A percentile compares a stretch with the other conserved stretches of the same genome.
These are phyloP conservation scores for Opeltia flavorubescens DNA, from an alignment of 495 filamentous ascomycete species.

Conservation along the genomic window DNA sequence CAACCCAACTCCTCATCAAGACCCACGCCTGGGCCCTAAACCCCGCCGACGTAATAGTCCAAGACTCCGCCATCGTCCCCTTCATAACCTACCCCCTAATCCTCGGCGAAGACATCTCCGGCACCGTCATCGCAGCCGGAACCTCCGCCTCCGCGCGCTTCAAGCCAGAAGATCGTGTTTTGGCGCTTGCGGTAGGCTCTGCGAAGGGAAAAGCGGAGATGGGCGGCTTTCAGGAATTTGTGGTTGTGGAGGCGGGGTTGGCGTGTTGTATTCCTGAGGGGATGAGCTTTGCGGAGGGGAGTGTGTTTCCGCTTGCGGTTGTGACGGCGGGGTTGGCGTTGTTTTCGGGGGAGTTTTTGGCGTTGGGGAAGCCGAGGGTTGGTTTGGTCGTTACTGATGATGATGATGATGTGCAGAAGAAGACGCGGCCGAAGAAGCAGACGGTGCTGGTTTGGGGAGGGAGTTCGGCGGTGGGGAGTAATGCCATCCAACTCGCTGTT, in stretches of 20 bases:
- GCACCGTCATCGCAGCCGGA: conserved; percentile 19
- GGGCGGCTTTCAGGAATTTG: conserved; percentile 25
- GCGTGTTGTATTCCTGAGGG: conserved; percentile 25
- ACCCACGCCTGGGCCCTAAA: conserved; percentile 22
- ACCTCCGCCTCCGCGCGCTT: conserved; percentile 23
- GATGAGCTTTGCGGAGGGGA: conserved; percentile 27
- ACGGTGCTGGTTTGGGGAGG: conserved; percentile 27
- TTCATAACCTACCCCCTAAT: conserved; percentile 6
- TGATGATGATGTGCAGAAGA: too few species aligned
- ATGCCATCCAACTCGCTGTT: conserved; percentile 25
- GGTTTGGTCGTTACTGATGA: too few species aligned
- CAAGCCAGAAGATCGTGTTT: conserved; percentile 23
- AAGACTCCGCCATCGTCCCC: conserved; percentile 15
- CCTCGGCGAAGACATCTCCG: conserved; percentile 15
- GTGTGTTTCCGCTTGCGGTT: conserved; percentile 32
- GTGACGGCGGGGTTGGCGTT: conserved; percentile 34
- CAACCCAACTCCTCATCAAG: conserved; percentile 20
- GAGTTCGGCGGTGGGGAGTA: conserved; percentile 19
- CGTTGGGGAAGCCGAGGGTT: conserved; percentile 15
- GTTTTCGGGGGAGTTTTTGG: conserved; percentile 26
- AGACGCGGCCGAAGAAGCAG: too few species aligned
- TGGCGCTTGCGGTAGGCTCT: conserved; percentile 10
- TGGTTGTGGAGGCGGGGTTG: conserved; percentile 14
- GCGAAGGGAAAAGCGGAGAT: not conserved
- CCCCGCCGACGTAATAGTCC: conserved; percentile 21